Conservation (phyloP, 495 filamentous ascomycete species). For the Cercophora newfieldiana region DNA sequence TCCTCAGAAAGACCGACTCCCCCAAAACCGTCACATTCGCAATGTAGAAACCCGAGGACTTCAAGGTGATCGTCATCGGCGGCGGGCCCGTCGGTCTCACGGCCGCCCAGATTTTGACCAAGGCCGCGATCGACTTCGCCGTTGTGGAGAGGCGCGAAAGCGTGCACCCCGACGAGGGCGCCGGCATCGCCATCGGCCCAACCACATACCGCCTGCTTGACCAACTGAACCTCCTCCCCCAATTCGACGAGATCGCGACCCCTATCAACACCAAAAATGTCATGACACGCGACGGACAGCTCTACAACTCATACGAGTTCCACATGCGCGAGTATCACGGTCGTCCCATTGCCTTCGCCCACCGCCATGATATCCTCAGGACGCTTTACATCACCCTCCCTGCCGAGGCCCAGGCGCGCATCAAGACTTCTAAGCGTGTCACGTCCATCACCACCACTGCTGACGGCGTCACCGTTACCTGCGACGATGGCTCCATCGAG, state of each 20-base stretch:
- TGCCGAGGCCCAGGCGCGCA: constrained; percentile 32
- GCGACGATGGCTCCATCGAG: constrained; percentile 43
- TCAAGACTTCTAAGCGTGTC: constrained; percentile 38
- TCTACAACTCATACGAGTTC: constrained; percentile 3
- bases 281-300: constrained; percentile 1
- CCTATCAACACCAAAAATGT: constrained; percentile 23
- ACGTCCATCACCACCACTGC: constrained; percentile 24
- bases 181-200: constrained; percentile 41
- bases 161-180: constrained; percentile 43
- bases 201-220: constrained; percentile 43
- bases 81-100: constrained; percentile 53
- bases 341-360: constrained; percentile 21
- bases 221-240: constrained; percentile 48
- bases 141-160: constrained; percentile 46
- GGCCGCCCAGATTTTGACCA: constrained; percentile 47
- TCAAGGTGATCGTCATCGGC: constrained; percentile 56
- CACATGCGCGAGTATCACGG: constrained; percentile 6
- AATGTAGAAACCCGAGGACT: constrained; percentile 17
- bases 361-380: constrained; percentile 37
- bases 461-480: constrained; percentile 34
- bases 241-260: constrained; percentile 27
- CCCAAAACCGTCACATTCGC: constrained; percentile 8
- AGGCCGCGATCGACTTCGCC: constrained; percentile 49
- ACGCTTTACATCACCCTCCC: constrained; percentile 38
- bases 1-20: background rate